These are phyloP conservation scores for Stagonosporopsis tanaceti DNA, from an alignment of 2,329 filamentous ascomycete genomes.

Conservation along the genomic window DNA sequence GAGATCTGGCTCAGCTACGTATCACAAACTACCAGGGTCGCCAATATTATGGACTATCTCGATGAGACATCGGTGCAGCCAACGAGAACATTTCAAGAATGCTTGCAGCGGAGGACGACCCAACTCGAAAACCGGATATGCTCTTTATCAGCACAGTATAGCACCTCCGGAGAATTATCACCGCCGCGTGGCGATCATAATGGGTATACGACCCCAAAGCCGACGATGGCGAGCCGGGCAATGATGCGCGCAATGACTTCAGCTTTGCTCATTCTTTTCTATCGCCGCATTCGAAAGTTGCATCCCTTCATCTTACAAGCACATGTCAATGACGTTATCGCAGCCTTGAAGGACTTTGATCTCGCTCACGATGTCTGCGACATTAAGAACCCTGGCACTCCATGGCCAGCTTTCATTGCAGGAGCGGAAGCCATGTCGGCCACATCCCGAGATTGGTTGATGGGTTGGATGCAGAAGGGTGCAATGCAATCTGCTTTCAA, in stretches of 20 bases:
- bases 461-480: slow-evolving; percentile 27
- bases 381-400: slow-evolving; percentile 21
- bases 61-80: slow-evolving; percentile 18
- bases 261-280: slow-evolving; percentile 54
- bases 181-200: neutral
- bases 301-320: slow-evolving; percentile 51
- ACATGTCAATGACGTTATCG: slow-evolving; percentile 39
- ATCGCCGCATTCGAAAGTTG: slow-evolving; percentile 51
- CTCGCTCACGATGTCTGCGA: slow-evolving; percentile 12
- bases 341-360: slow-evolving; percentile 24
- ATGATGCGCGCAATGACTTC: slow-evolving; percentile 53
- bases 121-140: slow-evolving; percentile 27
- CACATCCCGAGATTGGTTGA: slow-evolving; percentile 21
- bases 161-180: slow-evolving; percentile 1
- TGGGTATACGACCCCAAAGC: neutral
- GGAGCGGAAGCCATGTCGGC: slow-evolving; percentile 25
- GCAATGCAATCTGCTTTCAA: slow-evolving; percentile 18
- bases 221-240: slow-evolving; percentile 15
- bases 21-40: slow-evolving; percentile 55
- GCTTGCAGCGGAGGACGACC: slow-evolving; percentile 22
- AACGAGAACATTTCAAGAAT: slow-evolving; percentile 23
- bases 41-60: slow-evolving; percentile 42
- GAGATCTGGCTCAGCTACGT: slow-evolving; percentile 56
- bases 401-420: slow-evolving; percentile 31
- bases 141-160: slow-evolving; percentile 22